Evolutionary conservation across 1,284 basidiomycete genomes (phyloP).

Genomic region (Irpex lacteus): DNA sequence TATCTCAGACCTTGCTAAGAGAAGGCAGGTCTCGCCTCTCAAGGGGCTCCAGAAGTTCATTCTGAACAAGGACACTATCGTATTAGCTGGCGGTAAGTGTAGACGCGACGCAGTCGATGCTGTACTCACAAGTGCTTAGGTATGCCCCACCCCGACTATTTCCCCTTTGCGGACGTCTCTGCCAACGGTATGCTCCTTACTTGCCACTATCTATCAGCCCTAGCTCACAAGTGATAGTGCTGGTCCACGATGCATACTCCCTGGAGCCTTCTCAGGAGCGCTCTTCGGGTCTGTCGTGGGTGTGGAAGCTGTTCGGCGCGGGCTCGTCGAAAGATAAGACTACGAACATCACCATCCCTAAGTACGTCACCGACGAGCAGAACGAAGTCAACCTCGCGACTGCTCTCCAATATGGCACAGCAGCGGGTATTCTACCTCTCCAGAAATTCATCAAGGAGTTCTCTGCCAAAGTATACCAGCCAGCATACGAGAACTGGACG

Average conservation of each 20-base stretch:
- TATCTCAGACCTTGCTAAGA: constrained; percentile 51
- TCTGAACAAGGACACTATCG: constrained; percentile 47
- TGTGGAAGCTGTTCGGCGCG: constrained; percentile 63
- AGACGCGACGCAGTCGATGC: not conserved
- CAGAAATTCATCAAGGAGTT: constrained; percentile 58
- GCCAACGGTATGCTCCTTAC: constrained; percentile 36
- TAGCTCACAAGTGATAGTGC: constrained; percentile 19
- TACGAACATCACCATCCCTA: constrained; percentile 55
- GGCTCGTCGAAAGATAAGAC: constrained; percentile 41
- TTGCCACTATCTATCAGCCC: not conserved
- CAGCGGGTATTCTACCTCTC: constrained; percentile 52
- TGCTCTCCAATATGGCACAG: constrained; percentile 74
- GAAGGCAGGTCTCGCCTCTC: constrained; percentile 55
- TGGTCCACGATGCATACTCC: constrained; percentile 36
- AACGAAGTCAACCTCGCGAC: constrained; percentile 62
- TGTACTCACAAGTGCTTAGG: constrained; percentile 34
- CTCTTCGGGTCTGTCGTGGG: constrained; percentile 47
- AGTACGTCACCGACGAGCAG: constrained; percentile 41
- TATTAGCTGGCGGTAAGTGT: constrained; percentile 54
- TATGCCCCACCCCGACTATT: constrained; percentile 57
- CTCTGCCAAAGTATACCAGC: constrained; percentile 60
- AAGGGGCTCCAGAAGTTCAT: constrained; percentile 63
- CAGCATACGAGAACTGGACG: constrained; percentile 66
- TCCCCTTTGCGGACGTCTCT: constrained; percentile 58
- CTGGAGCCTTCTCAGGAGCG: constrained; percentile 22